These are phyloP conservation scores for Spergularia bocconei DNA, from an alignment of 148 eudicot genomes.

Conservation along the genomic window DNA sequence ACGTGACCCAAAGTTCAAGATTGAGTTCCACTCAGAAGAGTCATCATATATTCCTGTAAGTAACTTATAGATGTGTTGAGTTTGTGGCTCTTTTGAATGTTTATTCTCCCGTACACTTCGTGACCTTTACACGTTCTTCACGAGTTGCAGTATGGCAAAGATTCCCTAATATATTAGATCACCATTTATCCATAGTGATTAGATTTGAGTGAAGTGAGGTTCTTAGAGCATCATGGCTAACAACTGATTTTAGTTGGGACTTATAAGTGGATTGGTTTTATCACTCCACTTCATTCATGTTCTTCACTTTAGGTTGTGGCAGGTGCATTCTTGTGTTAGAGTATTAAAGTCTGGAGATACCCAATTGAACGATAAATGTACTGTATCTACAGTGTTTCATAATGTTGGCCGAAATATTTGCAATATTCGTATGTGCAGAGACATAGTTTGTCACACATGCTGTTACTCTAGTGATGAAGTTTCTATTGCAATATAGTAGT, in stretches of 20 bases:
- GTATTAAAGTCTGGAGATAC: no score
- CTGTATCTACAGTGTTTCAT: background rate
- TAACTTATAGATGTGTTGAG: conserved; percentile 1
- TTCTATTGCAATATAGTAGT: background rate
- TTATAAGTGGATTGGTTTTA: background rate
- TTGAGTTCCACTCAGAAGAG: conserved; percentile 80
- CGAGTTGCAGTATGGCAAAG: background rate
- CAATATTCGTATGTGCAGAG: background rate
- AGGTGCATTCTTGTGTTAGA: no score
- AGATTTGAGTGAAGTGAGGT: background rate
- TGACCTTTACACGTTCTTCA: background rate
- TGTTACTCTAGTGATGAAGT: background rate
- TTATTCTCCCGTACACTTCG: background rate
- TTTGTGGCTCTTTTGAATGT: conserved; percentile 8
- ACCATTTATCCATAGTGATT: background rate
- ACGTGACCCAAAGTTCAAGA: conserved; percentile 76
- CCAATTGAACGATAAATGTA: no score
- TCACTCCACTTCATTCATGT: background rate
- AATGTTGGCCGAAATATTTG: background rate
- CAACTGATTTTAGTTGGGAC: background rate
- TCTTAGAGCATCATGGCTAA: background rate
- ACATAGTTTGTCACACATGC: no score
- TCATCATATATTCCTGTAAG: conserved; percentile 79
- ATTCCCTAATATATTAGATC: background rate
- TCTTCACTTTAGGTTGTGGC: background rate